phyloP scores from a whole-genome alignment of 2,329 filamentous ascomycete genomes.

The Curvularia spicifera region DNA sequence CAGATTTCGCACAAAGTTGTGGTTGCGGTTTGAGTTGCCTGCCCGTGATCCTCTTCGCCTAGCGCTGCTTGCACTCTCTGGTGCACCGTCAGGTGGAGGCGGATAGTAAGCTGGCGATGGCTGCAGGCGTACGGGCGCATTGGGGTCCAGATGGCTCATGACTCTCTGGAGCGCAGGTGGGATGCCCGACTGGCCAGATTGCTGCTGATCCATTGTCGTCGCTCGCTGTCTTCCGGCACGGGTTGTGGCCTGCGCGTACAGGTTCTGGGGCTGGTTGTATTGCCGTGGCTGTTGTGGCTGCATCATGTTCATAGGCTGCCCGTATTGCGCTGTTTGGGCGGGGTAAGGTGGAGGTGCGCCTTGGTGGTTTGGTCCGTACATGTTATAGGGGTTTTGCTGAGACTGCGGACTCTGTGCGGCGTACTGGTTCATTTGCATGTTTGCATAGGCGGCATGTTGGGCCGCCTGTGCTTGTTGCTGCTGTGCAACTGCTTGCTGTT shows the following conservation, averaged over 20 bases:
- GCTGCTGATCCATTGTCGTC: slow-evolving; percentile 94
- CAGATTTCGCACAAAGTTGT: slow-evolving; percentile 92
- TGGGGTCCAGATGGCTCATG: slow-evolving; percentile 94
- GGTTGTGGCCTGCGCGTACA: slow-evolving; percentile 76
- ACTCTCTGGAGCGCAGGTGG: slow-evolving; percentile 92
- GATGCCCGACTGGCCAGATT: slow-evolving; percentile 88
- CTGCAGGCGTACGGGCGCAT: slow-evolving; percentile 88
- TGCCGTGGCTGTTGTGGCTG: slow-evolving; percentile 47
- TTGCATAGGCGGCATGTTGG: slow-evolving; percentile 71
- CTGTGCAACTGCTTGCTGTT: slow-evolving; percentile 60
- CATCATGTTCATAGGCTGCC: slow-evolving; percentile 63
- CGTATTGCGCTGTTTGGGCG: slow-evolving; percentile 64
- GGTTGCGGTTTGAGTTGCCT: slow-evolving; percentile 65
- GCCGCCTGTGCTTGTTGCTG: slow-evolving; percentile 60
- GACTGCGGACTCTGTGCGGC: slow-evolving; percentile 53
- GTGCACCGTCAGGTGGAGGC: slow-evolving; percentile 82
- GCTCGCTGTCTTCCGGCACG: slow-evolving; percentile 84
- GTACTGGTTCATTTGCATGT: slow-evolving; percentile 65
- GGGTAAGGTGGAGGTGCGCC: slow-evolving; percentile 81
- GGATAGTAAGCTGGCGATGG: slow-evolving; percentile 98
- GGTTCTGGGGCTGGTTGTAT: slow-evolving; percentile 69
- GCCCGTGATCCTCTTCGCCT: slow-evolving; percentile 78
- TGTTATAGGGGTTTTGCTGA: slow-evolving; percentile 74
- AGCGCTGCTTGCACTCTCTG: slow-evolving; percentile 68
- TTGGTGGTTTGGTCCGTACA: slow-evolving; percentile 73